Evolutionary conservation across 352 stramenopile genomes (phyloP).

Genomic region (Thalassiosira ordinaria): DNA sequence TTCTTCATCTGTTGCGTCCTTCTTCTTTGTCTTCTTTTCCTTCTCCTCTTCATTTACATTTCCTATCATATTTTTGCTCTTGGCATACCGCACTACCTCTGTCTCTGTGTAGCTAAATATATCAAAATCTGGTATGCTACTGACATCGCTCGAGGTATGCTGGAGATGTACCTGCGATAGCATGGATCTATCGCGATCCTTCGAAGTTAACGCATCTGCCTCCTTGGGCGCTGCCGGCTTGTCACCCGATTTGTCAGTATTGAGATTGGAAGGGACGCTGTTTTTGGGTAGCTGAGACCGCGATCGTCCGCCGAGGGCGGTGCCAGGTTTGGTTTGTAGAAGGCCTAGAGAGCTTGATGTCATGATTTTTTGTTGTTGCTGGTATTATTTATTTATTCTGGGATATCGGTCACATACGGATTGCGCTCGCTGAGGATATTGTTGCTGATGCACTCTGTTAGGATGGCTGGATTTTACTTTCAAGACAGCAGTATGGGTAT

Average conservation of each 20-base stretch:
- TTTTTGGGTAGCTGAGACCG: neutral
- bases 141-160: neutral
- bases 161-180: neutral
- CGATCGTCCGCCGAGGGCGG: conserved; percentile 3
- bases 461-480: too few species aligned
- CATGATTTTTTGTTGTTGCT: neutral
- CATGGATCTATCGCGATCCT: neutral
- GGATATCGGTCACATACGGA: too few species aligned
- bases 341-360: neutral
- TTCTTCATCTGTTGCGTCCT: neutral
- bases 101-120: neutral
- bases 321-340: conserved; percentile 7
- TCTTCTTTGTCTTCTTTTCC: conserved; percentile 3
- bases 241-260: neutral
- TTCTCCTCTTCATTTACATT: conserved; percentile 1
- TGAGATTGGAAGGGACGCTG: neutral
- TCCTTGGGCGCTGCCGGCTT: too few species aligned
- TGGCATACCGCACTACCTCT: neutral
- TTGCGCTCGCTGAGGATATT: too few species aligned
- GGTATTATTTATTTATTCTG: too few species aligned
- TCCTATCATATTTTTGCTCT: neutral
- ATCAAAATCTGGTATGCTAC: neutral
- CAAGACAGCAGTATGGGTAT: too few species aligned
- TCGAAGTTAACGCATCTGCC: too few species aligned
- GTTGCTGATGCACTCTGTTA: too few species aligned